phyloP scores from a whole-genome alignment of 2,329 filamentous ascomycete species.

The Scopulariopsis brevicaulis region DNA sequence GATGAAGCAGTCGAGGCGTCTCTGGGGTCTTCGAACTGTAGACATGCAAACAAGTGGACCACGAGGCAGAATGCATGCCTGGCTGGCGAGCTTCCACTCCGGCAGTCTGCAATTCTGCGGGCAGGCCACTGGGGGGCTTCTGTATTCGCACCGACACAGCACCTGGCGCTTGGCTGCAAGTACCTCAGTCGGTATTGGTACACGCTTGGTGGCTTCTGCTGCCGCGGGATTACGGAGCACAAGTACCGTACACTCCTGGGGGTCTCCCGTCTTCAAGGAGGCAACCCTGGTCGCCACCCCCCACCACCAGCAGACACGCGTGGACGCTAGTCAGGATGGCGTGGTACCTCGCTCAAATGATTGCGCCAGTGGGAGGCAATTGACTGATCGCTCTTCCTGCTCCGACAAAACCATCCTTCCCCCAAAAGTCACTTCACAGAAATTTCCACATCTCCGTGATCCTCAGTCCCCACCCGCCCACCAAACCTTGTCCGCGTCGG shows the following conservation, averaged over 20 bases:
- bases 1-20: no score
- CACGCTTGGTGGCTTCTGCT: background rate
- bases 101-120: no score
- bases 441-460: background rate
- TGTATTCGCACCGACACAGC: no score
- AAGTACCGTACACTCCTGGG: no score
- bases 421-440: background rate
- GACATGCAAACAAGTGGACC: no score
- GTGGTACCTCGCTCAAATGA: background rate
- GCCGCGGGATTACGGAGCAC: no score
- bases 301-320: background rate
- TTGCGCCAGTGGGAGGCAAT: background rate
- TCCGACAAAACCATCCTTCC: conserved; percentile 2
- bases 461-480: conserved; percentile 1
- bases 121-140: no score
- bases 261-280: no score
- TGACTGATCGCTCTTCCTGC: background rate
- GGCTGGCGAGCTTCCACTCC: no score
- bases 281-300: background rate
- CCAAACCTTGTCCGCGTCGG: background rate
- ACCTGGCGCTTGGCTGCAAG: no score
- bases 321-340: conserved; percentile 3
- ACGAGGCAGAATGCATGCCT: no score
- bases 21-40: no score
- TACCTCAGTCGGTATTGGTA: background rate